These are phyloP conservation scores for Echites panduratus DNA, from an alignment of 257 asterid genomes.

Conservation along the genomic window DNA sequence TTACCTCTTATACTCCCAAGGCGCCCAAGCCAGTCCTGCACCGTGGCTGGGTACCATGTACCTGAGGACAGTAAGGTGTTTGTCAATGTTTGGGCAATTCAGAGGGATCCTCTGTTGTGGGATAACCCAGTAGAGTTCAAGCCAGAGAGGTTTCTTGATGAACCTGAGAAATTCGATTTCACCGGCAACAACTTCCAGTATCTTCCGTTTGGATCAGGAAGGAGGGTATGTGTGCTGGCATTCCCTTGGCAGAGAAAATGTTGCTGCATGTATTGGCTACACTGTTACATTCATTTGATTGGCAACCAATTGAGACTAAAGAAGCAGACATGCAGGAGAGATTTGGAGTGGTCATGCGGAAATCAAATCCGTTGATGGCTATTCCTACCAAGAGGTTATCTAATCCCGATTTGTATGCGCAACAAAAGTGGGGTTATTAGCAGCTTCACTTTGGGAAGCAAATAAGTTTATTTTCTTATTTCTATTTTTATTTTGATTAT, in stretches of 20 bases:
- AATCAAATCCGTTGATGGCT: not conserved
- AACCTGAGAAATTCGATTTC: constrained; percentile 20
- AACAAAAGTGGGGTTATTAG: too few relatives aligned
- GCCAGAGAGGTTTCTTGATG: constrained; percentile 39
- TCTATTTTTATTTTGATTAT: too few relatives aligned
- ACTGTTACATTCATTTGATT: constrained; percentile 32
- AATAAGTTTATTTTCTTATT: too few relatives aligned
- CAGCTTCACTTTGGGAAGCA: too few relatives aligned
- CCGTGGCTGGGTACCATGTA: constrained; percentile 28
- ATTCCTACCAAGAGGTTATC: constrained; percentile 4
- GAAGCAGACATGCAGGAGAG: not conserved
- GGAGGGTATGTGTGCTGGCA: constrained; percentile 36
- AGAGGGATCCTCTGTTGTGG: constrained; percentile 41
- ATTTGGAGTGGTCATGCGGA: not conserved
- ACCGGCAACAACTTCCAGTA: constrained; percentile 28
- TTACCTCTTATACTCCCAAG: too few relatives aligned
- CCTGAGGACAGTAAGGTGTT: constrained; percentile 28
- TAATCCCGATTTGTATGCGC: not conserved
- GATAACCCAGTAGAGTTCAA: constrained; percentile 33
- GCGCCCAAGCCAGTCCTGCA: constrained; percentile 17
- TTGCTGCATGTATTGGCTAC: constrained; percentile 29
- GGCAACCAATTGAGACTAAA: constrained; percentile 32
- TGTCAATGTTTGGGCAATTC: constrained; percentile 31
- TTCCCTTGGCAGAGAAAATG: constrained; percentile 39
- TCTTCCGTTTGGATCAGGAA: constrained; percentile 42